Evolutionary conservation across 257 asterid species (phyloP).

Genomic region (Eustoma russellianum): DNA sequence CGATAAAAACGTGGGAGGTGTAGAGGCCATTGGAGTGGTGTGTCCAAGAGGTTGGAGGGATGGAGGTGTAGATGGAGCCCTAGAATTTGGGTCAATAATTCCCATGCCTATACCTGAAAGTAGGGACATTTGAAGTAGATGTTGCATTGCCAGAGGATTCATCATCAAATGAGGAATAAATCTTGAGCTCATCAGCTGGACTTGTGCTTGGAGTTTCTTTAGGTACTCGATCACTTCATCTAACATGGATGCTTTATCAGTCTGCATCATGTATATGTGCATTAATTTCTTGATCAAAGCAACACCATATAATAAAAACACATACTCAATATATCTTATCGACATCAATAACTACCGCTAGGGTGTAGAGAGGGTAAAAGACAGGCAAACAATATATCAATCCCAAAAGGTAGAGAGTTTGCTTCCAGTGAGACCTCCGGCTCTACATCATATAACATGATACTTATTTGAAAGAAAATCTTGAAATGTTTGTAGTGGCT

Average conservation of each 20-base stretch:
- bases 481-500: too few species aligned
- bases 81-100: constrained; percentile 30
- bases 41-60: constrained; percentile 21
- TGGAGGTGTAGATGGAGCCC: constrained; percentile 22
- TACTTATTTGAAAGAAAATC: too few species aligned
- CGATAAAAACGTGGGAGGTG: constrained; percentile 26
- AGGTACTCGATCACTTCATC: constrained; percentile 63
- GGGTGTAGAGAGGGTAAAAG: too few species aligned
- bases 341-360: too few species aligned
- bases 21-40: constrained; percentile 9
- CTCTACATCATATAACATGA: too few species aligned
- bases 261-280: constrained; percentile 19
- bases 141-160: constrained; percentile 52
- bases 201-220: constrained; percentile 61
- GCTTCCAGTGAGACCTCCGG: too few species aligned
- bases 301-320: too few species aligned
- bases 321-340: too few species aligned
- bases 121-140: constrained; percentile 55
- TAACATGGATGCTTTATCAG: constrained; percentile 73
- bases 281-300: too few species aligned
- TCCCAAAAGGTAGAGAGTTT: too few species aligned
- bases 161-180: constrained; percentile 37
- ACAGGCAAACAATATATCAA: too few species aligned
- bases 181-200: constrained; percentile 45
- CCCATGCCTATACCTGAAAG: constrained; percentile 41